These are phyloP conservation scores for Rubus parviflorus DNA, from an alignment of 306 rosid species.

Conservation along the genomic window DNA sequence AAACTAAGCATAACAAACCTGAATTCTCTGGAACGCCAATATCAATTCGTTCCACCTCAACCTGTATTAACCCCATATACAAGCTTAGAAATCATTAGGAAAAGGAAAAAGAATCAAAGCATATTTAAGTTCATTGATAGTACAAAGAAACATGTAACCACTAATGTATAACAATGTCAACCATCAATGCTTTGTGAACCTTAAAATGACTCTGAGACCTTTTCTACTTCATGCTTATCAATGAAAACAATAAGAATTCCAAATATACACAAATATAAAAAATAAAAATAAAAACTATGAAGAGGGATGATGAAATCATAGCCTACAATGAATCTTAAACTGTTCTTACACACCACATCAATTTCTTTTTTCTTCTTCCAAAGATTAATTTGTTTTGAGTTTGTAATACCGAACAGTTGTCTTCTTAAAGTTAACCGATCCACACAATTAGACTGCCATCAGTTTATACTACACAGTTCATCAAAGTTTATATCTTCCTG, in stretches of 20 bases:
- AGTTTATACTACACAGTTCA: no score
- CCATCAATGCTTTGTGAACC: background rate
- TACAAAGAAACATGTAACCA: background rate
- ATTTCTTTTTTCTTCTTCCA: background rate
- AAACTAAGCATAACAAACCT: constrained; percentile 38
- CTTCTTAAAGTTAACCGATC: no score
- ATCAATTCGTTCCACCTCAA: constrained; percentile 91
- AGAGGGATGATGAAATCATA: background rate
- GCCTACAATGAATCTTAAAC: background rate
- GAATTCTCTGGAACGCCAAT: constrained; percentile 67
- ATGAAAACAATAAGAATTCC: background rate
- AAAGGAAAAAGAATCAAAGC: background rate
- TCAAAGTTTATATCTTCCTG: no score
- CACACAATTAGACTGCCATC: no score
- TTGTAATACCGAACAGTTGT: background rate
- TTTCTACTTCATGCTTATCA: background rate
- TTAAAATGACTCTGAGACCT: background rate
- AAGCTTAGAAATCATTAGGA: constrained; percentile 1
- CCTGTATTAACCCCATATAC: constrained; percentile 44
- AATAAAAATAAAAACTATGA: background rate
- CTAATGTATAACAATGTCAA: background rate
- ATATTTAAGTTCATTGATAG: background rate
- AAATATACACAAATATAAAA: no score
- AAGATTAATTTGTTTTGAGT: background rate
- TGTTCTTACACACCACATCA: background rate